Percentiles rank a stretch among this genome's conserved stretches.
These are phyloP conservation scores for Lentinula sp. DNA, from an alignment of 768 basidiomycete genomes.

Conservation along the genomic window DNA sequence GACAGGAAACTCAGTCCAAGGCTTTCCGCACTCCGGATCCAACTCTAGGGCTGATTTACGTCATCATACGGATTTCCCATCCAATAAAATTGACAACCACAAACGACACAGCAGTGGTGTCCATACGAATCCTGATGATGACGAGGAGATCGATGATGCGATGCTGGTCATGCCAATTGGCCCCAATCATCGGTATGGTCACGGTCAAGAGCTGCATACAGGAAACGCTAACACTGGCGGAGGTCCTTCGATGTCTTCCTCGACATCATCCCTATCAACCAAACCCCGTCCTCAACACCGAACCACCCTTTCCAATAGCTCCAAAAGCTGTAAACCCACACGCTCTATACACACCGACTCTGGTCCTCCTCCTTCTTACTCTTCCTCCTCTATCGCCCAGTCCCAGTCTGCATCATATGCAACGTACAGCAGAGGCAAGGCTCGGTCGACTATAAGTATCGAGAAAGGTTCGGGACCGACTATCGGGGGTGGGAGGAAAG, in stretches of 20 bases:
- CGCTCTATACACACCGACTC: slow-evolving; percentile 27
- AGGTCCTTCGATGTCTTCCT: slow-evolving; percentile 5
- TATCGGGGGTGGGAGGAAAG: slow-evolving; percentile 31
- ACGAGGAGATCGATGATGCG: slow-evolving; percentile 72
- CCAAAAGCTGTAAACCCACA: slow-evolving; percentile 12
- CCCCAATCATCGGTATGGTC: slow-evolving; percentile 19
- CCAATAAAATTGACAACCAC: not conserved
- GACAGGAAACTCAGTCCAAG: not conserved
- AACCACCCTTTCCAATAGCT: slow-evolving; percentile 22
- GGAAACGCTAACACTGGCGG: not conserved
- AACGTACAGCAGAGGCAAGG: slow-evolving; percentile 33
- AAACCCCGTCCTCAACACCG: slow-evolving; percentile 21
- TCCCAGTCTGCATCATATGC: slow-evolving; percentile 11
- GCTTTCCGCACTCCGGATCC: not conserved
- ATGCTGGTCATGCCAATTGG: slow-evolving; percentile 72
- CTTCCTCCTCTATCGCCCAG: not conserved
- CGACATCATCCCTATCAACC: not conserved
- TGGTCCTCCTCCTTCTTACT: slow-evolving; percentile 10
- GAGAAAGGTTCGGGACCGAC: slow-evolving; percentile 35
- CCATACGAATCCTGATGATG: slow-evolving; percentile 37
- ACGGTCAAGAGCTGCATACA: not conserved
- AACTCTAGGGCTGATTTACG: too few species aligned
- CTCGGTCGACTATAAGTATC: slow-evolving; percentile 60
- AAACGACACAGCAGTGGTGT: slow-evolving; percentile 12
- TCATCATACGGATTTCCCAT: not conserved